phyloP scores from a whole-genome alignment of 2,329 filamentous ascomycete species.

The Paraphoma chrysanthemicola region DNA sequence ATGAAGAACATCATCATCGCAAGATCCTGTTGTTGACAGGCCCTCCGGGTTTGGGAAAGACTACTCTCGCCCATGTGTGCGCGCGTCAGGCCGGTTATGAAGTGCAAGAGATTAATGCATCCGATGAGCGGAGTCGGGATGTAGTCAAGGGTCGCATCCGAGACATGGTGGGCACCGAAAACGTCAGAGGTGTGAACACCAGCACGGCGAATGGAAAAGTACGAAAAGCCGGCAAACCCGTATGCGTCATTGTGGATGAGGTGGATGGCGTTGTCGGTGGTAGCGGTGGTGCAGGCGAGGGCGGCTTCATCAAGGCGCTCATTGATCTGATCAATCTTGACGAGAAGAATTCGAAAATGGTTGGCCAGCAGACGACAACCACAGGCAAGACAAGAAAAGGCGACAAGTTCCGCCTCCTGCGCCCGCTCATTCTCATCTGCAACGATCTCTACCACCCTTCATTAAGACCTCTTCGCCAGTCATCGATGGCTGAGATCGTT shows the following conservation, averaged over 20 bases:
- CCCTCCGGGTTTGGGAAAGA: conserved; percentile 93
- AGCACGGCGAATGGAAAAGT: conserved; percentile 62
- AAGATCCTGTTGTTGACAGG: conserved; percentile 92
- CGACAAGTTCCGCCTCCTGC: conserved; percentile 84
- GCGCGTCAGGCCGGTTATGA: conserved; percentile 95
- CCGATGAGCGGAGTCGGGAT: conserved; percentile 87
- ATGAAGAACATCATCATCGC: conserved; percentile 78
- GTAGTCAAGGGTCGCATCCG: conserved; percentile 91
- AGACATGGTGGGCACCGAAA: conserved; percentile 92
- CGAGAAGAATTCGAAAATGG: conserved; percentile 72
- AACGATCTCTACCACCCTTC: conserved; percentile 96
- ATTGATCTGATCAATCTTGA: conserved; percentile 89
- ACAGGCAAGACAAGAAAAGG: conserved; percentile 72
- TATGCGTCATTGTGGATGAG: conserved; percentile 95
- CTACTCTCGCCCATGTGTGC: conserved; percentile 94
- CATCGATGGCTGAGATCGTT: conserved; percentile 86
- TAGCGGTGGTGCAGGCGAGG: conserved; percentile 72
- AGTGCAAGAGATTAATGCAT: conserved; percentile 96
- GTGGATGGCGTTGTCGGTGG: conserved; percentile 93
- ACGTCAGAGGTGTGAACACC: conserved; percentile 75
- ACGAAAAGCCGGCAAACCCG: conserved; percentile 78
- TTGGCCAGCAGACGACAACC: conserved; percentile 45
- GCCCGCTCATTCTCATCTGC: conserved; percentile 92
- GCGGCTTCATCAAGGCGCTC: conserved; percentile 92
- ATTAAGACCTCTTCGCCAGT: conserved; percentile 81